phyloP scores from a whole-genome alignment of 257 asterid species.

The Petrea volubilis region DNA sequence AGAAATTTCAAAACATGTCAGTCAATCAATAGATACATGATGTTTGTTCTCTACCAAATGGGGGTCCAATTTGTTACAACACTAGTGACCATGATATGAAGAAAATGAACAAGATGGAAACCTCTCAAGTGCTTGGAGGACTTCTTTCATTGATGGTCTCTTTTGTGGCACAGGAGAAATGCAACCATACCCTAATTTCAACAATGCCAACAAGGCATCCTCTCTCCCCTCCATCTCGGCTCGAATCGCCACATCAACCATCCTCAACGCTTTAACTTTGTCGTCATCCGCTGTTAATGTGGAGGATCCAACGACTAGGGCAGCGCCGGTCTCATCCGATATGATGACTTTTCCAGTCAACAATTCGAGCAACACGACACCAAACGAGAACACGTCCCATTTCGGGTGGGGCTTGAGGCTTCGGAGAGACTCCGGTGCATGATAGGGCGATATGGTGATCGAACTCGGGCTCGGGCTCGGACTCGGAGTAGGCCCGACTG shows the following conservation, averaged over 20 bases:
- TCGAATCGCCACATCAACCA: slow-evolving; percentile 80
- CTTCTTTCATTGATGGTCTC: slow-evolving; percentile 89
- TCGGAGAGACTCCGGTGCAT: slow-evolving; percentile 81
- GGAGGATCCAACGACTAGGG: slow-evolving; percentile 29
- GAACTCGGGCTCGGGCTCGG: slow-evolving; percentile 79
- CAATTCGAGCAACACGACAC: slow-evolving; percentile 74
- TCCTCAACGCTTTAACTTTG: slow-evolving; percentile 50
- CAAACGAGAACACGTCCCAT: slow-evolving; percentile 84
- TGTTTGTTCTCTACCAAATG: slow-evolving; percentile 35
- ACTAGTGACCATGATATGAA: slow-evolving; percentile 38
- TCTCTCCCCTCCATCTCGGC: slow-evolving; percentile 88
- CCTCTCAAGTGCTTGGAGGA: slow-evolving; percentile 72
- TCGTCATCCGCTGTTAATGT: slow-evolving; percentile 40
- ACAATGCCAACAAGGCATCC: slow-evolving; percentile 62
- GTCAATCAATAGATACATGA: slow-evolving; percentile 39
- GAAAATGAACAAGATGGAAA: slow-evolving; percentile 46
- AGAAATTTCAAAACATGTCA: slow-evolving; percentile 15
- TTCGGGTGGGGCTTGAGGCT: slow-evolving; percentile 81
- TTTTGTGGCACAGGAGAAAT: slow-evolving; percentile 70
- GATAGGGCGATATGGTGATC: slow-evolving; percentile 66
- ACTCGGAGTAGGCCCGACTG: slow-evolving; percentile 40
- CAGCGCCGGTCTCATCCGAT: slow-evolving; percentile 59
- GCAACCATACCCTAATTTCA: slow-evolving; percentile 72
- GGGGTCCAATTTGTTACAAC: slow-evolving; percentile 17
- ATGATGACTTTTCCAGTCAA: slow-evolving; percentile 62